Conservation (phyloP, 345 rosid genomes). For the Barbarea vulgaris region DNA sequence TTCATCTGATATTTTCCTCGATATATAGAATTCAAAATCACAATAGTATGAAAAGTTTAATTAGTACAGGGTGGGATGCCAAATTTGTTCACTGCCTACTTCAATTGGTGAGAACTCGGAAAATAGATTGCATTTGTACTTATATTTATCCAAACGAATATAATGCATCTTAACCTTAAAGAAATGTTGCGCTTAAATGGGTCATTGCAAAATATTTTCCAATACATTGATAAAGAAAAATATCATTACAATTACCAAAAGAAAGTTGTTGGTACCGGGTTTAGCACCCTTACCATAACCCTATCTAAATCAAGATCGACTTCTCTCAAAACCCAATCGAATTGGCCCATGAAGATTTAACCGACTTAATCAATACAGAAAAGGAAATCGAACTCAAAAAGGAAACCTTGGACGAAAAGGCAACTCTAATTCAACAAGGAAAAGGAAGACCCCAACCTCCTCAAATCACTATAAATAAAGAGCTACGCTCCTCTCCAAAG, state of each 20-base stretch:
- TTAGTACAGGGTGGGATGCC: background rate
- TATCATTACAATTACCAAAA: background rate
- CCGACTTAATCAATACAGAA: no score
- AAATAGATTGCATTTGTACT: background rate
- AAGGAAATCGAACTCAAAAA: no score
- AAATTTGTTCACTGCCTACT: background rate
- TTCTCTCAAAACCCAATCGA: no score
- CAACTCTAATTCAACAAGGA: no score
- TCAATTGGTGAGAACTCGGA: background rate
- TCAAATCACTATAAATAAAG: no score
- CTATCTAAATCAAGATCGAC: no score
- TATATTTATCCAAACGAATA: background rate
- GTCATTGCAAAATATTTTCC: background rate
- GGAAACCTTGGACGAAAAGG: no score
- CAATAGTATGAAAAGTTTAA: background rate
- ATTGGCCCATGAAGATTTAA: no score
- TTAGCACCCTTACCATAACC: no score
- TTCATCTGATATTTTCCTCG: background rate
- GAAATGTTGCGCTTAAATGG: background rate
- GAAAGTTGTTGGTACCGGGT: no score
- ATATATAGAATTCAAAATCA: background rate
- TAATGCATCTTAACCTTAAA: background rate
- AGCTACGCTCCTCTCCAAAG: no score
- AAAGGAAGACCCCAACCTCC: no score
- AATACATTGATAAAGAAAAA: slow-evolving; percentile 1